Conservation (phyloP, 1,284 basidiomycete species). For the Sporisorium reilianum region DNA sequence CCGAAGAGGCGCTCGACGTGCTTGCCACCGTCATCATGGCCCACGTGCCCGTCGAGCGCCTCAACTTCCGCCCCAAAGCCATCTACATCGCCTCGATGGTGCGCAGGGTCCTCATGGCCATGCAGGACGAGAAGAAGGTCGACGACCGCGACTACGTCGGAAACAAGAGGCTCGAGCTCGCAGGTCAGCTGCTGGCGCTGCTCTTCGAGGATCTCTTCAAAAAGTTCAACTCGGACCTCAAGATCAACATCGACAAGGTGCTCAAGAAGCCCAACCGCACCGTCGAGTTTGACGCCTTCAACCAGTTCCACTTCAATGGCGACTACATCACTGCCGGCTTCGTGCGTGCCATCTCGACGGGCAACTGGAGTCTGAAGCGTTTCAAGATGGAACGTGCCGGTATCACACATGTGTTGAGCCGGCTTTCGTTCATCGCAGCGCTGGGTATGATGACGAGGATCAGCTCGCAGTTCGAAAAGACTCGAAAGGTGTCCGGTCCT, state of each 20-base stretch:
- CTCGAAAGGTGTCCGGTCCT: conserved; percentile 97
- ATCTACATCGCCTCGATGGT: conserved; percentile 99
- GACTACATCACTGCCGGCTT: conserved; percentile 97
- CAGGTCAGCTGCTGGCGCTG: conserved; percentile 93
- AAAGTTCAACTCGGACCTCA: conserved; percentile 96
- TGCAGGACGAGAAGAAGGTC: conserved; percentile 95
- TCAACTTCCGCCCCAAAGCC: conserved; percentile 94
- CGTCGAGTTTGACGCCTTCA: conserved; percentile 93
- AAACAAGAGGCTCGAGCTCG: conserved; percentile 97
- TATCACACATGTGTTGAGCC: conserved; percentile 97
- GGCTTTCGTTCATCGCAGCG: conserved; percentile 95
- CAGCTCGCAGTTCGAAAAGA: conserved; percentile 99
- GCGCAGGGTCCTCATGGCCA: conserved; percentile 92
- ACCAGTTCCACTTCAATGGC: conserved; percentile 84
- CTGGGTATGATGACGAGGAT: conserved; percentile 99
- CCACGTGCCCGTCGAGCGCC: conserved; percentile 90
- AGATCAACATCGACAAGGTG: conserved; percentile 96
- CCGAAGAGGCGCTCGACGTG: conserved; percentile 95
- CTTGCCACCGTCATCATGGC: conserved; percentile 96
- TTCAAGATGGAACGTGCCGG: conserved; percentile 99
- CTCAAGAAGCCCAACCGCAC: conserved; percentile 96
- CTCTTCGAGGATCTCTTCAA: conserved; percentile 99
- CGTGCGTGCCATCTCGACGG: conserved; percentile 96
- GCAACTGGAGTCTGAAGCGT: conserved; percentile 98
- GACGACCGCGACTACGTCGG: conserved; percentile 99